phyloP scores from a whole-genome alignment of 768 basidiomycete genomes.

The Coprinopsis marcescibilis region DNA sequence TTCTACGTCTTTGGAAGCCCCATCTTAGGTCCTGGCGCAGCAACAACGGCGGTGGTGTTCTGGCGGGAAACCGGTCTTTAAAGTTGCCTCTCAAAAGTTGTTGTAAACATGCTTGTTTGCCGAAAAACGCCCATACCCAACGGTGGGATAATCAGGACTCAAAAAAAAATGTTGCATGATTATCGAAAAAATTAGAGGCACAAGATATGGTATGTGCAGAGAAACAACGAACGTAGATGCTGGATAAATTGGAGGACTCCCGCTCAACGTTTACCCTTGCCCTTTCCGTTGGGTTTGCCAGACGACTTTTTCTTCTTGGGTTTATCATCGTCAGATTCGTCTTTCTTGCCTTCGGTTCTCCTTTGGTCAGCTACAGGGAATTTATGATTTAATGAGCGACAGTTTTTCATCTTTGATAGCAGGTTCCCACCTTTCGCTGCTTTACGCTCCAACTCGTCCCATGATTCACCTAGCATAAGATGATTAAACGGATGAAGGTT shows the following conservation, averaged over 20 bases:
- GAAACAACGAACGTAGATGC: background rate
- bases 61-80: no score
- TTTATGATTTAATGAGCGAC: no score
- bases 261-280: slow-evolving; percentile 19
- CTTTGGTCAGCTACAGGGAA: no score
- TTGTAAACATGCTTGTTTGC: no score
- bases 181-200: background rate
- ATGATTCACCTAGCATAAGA: slow-evolving; percentile 90
- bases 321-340: slow-evolving; percentile 46
- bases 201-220: background rate
- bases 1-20: no score
- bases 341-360: slow-evolving; percentile 37
- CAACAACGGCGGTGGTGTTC: no score
- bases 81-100: no score
- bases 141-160: no score
- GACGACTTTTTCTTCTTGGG: slow-evolving; percentile 40
- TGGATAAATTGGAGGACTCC: background rate
- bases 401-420: no score
- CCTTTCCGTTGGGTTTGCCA: slow-evolving; percentile 27
- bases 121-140: no score
- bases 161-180: background rate
- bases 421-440: slow-evolving; percentile 70
- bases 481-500: no score
- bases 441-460: slow-evolving; percentile 92
- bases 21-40: no score